phyloP scores from a whole-genome alignment of 2,329 filamentous ascomycete species.

The Alternaria gaisen region DNA sequence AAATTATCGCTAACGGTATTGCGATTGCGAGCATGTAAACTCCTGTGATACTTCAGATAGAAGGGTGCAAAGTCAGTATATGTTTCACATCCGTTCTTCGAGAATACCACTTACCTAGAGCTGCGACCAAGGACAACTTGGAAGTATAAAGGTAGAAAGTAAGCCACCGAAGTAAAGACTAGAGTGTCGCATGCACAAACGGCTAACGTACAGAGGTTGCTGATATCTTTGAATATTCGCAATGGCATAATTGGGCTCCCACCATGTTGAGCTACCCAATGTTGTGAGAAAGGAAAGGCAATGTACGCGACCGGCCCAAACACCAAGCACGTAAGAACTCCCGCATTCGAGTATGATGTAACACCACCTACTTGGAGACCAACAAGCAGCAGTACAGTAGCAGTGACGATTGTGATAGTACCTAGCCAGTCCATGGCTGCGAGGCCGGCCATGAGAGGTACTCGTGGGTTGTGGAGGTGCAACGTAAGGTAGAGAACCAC shows the following conservation, averaged over 20 bases:
- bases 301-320: conserved; percentile 57
- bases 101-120: conserved; percentile 31
- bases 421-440: conserved; percentile 64
- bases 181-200: conserved; percentile 61
- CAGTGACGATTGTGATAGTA: conserved; percentile 57
- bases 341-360: conserved; percentile 58
- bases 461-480: conserved; percentile 62
- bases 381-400: conserved; percentile 61
- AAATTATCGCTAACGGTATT: conserved; percentile 55
- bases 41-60: conserved; percentile 54
- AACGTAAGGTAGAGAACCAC: conserved; percentile 61
- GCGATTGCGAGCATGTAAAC: conserved; percentile 69
- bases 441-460: conserved; percentile 56
- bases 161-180: conserved; percentile 71
- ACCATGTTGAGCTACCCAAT: conserved; percentile 66
- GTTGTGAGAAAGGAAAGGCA: conserved; percentile 68
- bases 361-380: conserved; percentile 63
- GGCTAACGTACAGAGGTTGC: conserved; percentile 65
- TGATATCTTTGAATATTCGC: conserved; percentile 66
- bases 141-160: conserved; percentile 78
- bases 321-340: conserved; percentile 62
- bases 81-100: background rate
- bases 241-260: conserved; percentile 74
- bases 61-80: background rate
- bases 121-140: conserved; percentile 64